A percentile compares a stretch with the other conserved stretches of the same genome.
Conservation (phyloP, 2,329 filamentous ascomycete species). For the Penicillium fuscoglaucum region DNA sequence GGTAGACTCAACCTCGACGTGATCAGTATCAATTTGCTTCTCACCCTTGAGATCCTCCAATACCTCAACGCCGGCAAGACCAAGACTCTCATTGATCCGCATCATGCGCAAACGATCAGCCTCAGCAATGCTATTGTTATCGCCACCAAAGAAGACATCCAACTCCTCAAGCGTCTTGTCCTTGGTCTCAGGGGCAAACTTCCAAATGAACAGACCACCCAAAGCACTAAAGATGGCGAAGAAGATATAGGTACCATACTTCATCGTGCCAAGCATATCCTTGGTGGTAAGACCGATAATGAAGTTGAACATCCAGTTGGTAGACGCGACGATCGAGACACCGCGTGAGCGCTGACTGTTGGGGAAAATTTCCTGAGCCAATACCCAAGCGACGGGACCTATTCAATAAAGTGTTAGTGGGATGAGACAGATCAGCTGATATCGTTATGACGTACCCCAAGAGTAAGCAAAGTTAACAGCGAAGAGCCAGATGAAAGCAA, state of each 20-base stretch:
- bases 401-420: neutral
- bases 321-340: conserved; percentile 30
- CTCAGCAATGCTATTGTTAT: conserved; percentile 35
- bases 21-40: conserved; percentile 15
- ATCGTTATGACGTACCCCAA: conserved; percentile 26
- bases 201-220: conserved; percentile 39
- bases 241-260: conserved; percentile 44
- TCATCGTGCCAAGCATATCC: conserved; percentile 30
- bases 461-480: conserved; percentile 40
- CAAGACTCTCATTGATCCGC: conserved; percentile 71
- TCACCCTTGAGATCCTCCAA: conserved; percentile 28
- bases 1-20: conserved; percentile 17
- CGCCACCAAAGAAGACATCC: conserved; percentile 54
- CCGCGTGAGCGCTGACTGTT: conserved; percentile 31
- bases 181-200: conserved; percentile 53
- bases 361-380: conserved; percentile 49
- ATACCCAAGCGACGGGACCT: conserved; percentile 50
- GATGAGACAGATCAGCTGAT: neutral
- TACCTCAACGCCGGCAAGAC: conserved; percentile 47
- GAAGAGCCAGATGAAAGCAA: conserved; percentile 63
- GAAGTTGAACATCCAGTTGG: conserved; percentile 39
- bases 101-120: conserved; percentile 62
- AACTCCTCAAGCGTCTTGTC: conserved; percentile 54
- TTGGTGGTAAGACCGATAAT: conserved; percentile 35
- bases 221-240: conserved; percentile 43